Conservation (phyloP, 2,329 filamentous ascomycete genomes). For the Microcera coccophila region DNA sequence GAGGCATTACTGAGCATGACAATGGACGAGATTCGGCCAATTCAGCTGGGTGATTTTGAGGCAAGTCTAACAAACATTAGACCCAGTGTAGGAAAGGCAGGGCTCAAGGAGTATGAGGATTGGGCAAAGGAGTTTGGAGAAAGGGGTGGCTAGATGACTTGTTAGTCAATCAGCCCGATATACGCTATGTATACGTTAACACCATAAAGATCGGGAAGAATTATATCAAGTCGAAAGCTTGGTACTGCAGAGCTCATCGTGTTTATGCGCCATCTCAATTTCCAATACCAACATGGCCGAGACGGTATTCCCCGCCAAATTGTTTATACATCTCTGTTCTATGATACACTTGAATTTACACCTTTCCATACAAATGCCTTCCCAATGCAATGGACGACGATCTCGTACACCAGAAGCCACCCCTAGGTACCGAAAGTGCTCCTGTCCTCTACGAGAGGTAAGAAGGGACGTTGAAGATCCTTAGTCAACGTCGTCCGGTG, state of each 20-base stretch:
- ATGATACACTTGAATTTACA: conserved; percentile 16
- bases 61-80: conserved; percentile 80
- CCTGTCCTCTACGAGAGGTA: not conserved
- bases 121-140: conserved; percentile 95
- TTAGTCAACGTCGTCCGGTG: conserved; percentile 14
- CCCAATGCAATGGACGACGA: conserved; percentile 2
- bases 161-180: conserved; percentile 2
- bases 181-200: conserved; percentile 15
- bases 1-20: conserved; percentile 86
- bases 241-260: no score
- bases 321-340: conserved; percentile 16
- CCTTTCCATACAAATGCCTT: conserved; percentile 12
- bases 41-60: conserved; percentile 76
- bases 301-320: no score
- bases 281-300: no score
- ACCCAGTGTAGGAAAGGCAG: conserved; percentile 81
- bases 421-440: not conserved
- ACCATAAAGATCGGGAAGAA: conserved; percentile 2
- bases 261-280: no score
- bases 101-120: conserved; percentile 84
- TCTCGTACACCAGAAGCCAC: conserved; percentile 20
- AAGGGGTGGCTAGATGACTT: conserved; percentile 62
- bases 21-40: conserved; percentile 90
- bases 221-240: no score
- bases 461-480: not conserved